Percentiles rank a stretch among this genome's conserved stretches.
Conservation (phyloP, 2,329 filamentous ascomycete species). For the Fusarium papillatum region DNA sequence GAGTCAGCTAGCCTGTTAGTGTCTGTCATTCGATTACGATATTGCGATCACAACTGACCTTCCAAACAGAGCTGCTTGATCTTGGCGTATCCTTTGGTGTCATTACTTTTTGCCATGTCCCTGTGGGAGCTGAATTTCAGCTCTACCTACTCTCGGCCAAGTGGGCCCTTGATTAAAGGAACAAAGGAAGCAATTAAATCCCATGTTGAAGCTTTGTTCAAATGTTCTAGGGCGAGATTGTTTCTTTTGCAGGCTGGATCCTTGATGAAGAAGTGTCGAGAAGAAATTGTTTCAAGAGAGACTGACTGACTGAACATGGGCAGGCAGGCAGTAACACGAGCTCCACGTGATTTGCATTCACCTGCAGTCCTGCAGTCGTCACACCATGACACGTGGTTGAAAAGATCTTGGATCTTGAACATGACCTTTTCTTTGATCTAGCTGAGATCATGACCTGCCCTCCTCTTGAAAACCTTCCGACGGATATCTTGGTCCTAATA, state of each 20-base stretch:
- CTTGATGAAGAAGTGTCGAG: background rate
- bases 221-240: background rate
- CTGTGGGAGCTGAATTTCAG: background rate
- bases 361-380: background rate
- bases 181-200: background rate
- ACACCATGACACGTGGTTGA: background rate
- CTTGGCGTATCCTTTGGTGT: constrained; percentile 22
- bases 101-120: constrained; percentile 15
- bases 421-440: background rate
- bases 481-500: background rate
- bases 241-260: background rate
- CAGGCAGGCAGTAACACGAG: background rate
- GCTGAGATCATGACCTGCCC: background rate
- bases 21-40: constrained; percentile 7
- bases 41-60: constrained; percentile 31
- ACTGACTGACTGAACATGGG: background rate
- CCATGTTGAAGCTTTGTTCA: background rate
- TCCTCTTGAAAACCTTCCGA: background rate
- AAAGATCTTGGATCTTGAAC: background rate
- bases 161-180: background rate
- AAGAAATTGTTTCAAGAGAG: constrained; percentile 1
- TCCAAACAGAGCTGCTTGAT: constrained; percentile 26
- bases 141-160: background rate
- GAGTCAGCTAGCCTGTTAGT: constrained; percentile 21
- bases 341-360: background rate